Evolutionary conservation across 176 grass and related monocot genomes (phyloP).

Genomic region (Bothriochloa decipiens): DNA sequence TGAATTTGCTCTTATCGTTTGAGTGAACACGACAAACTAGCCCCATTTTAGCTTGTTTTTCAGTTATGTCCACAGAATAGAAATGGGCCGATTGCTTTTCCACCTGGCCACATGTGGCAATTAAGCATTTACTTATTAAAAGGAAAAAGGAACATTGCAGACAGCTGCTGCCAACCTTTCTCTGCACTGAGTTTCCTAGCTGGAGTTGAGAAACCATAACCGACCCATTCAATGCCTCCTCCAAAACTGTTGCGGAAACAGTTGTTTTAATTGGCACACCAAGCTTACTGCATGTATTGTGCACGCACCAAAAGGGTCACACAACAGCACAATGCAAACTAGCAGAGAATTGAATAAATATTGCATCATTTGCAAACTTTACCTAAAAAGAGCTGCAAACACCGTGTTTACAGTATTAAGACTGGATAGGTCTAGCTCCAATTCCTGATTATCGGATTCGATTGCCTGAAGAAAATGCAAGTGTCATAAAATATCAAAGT

Average conservation of each 20-base stretch:
- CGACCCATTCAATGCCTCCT: slow-evolving; percentile 90
- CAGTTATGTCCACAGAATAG: slow-evolving; percentile 89
- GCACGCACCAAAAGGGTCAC: not conserved
- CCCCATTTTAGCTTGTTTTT: slow-evolving; percentile 75
- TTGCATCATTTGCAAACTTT: not conserved
- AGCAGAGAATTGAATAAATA: slow-evolving; percentile 11
- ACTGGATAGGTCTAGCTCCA: slow-evolving; percentile 98
- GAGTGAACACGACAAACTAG: slow-evolving; percentile 89
- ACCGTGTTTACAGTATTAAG: slow-evolving; percentile 93
- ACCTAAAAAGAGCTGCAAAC: slow-evolving; percentile 99
- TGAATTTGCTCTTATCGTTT: slow-evolving; percentile 96
- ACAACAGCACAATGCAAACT: slow-evolving; percentile 10
- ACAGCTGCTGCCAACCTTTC: slow-evolving; percentile 67
- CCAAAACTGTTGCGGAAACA: slow-evolving; percentile 93
- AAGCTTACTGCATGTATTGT: slow-evolving; percentile 69
- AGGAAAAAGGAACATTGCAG: slow-evolving; percentile 39
- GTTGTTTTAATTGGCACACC: slow-evolving; percentile 98
- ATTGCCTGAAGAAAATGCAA: slow-evolving; percentile 63
- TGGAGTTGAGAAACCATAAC: slow-evolving; percentile 77
- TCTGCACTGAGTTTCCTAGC: slow-evolving; percentile 65
- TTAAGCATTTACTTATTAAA: slow-evolving; percentile 35
- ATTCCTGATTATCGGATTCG: slow-evolving; percentile 83
- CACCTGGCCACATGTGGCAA: slow-evolving; percentile 66
- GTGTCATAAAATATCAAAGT: not conserved
- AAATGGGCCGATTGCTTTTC: slow-evolving; percentile 98